These are phyloP conservation scores for Lepidopterella palustris DNA, from an alignment of 495 filamentous ascomycete species.

Conservation along the genomic window DNA sequence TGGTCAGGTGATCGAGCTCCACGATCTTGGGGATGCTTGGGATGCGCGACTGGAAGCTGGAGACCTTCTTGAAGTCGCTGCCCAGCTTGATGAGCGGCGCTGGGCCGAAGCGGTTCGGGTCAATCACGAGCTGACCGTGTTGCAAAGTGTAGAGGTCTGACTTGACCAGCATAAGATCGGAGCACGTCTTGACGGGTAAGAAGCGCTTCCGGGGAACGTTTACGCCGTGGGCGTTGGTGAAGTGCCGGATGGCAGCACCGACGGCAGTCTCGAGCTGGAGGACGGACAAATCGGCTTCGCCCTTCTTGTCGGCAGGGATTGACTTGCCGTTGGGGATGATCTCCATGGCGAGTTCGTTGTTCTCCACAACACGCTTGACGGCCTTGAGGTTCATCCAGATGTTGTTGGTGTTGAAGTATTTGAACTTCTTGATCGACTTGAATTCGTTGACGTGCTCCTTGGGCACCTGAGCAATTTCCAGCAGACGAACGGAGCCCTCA, in stretches of 20 bases:
- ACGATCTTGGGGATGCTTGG: constrained; percentile 94
- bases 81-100: constrained; percentile 99
- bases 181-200: constrained; percentile 99
- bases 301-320: constrained; percentile 98
- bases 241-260: constrained; percentile 96
- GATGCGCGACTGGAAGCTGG: constrained; percentile 98
- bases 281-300: constrained; percentile 94
- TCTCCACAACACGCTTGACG: constrained; percentile 97
- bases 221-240: constrained; percentile 96
- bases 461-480: constrained; percentile 99
- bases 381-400: constrained; percentile 98
- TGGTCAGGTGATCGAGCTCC: constrained; percentile 95
- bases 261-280: constrained; percentile 98
- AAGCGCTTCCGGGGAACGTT: constrained; percentile 97
- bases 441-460: constrained; percentile 99
- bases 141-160: constrained; percentile 99
- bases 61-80: constrained; percentile 99
- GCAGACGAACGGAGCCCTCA: constrained; percentile 88
- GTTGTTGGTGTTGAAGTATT: constrained; percentile 99
- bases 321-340: constrained; percentile 99
- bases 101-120: constrained; percentile 90
- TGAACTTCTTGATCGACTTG: constrained; percentile 99
- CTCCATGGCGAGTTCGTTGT: constrained; percentile 98
- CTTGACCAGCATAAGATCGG: constrained; percentile 99
- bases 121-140: constrained; percentile 96